Percentiles rank a stretch among this genome's conserved stretches.
Evolutionary conservation across 176 grass and related monocot species (phyloP).

Genomic region (Saccharum officinarum): DNA sequence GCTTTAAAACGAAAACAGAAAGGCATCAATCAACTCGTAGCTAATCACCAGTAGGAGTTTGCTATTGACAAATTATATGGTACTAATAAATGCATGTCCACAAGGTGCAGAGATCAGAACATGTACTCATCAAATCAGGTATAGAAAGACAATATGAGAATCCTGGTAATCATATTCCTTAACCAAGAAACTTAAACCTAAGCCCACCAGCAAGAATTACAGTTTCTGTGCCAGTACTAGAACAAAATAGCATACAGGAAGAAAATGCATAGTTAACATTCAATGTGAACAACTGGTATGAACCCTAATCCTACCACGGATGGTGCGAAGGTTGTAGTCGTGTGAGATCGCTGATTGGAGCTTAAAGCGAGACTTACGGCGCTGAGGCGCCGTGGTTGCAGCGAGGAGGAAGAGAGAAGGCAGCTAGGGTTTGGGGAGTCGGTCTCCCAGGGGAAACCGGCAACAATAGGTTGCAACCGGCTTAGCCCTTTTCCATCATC

Average conservation of each 20-base stretch:
- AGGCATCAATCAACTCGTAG: slow-evolving; percentile 12
- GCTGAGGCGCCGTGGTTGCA: no score
- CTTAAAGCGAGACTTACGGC: no score
- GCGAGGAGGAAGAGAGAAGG: no score
- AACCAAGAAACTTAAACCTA: neutral
- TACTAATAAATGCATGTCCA: slow-evolving; percentile 12
- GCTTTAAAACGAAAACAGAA: slow-evolving; percentile 18
- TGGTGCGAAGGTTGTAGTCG: no score
- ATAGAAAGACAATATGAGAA: slow-evolving; percentile 15
- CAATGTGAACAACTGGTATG: slow-evolving; percentile 29
- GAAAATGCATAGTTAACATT: slow-evolving; percentile 24
- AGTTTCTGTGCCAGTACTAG: slow-evolving; percentile 13
- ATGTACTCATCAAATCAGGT: neutral
- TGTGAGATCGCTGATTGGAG: no score
- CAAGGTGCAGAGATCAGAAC: slow-evolving; percentile 7
- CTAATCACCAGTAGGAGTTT: neutral
- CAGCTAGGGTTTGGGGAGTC: no score
- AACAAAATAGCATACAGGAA: slow-evolving; percentile 28
- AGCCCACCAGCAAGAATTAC: slow-evolving; percentile 12
- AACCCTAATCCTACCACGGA: no score
- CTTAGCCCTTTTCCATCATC: no score
- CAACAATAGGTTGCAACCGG: no score
- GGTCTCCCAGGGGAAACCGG: no score
- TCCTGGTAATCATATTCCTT: neutral
- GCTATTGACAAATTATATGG: slow-evolving; percentile 28